Base-by-base conservation (phyloP, 2,329 filamentous ascomycete species). In the Colletotrichum sp. region DNA sequence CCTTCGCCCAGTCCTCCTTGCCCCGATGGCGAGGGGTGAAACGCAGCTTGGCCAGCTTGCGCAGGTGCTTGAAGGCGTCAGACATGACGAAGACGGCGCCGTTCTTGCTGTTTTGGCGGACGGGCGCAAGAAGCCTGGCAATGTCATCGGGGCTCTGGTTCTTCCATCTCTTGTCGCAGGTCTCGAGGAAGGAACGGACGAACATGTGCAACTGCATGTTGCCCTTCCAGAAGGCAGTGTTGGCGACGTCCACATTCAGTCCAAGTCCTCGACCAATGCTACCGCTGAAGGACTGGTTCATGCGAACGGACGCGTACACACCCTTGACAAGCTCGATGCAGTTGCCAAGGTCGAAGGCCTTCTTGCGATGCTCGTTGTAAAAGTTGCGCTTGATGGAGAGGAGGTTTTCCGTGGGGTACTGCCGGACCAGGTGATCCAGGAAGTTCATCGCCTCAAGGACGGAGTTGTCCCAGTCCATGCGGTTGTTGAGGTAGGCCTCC, bases 241-340 rank as follows among this genome's bases (percentile, higher is more conserved):
- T 98, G 72, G 96, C 94, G 34, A 98, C 94, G 80, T 99, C 96
- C 13, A 98, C 92, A 79, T 98, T 98, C 82, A 99, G 87, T 0
- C 94, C 92, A 8, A 98, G 88, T 10, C 91, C 91, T 30, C 91
- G 89, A 36, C 91, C 89, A 43, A 76, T 30, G 2, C 87, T 85
- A 72, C 77, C 79, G 76, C 79, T 83, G 80, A 83, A 86, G 76
- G 80, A 83, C 76, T 95, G 89, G 62, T 93, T 94, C 27, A 96
- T 90, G 56, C 96, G 92, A 67, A 98, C 93, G 0, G 96, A 96
- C 12, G 95, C 92, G 80, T 98, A 98, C 6, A 96, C 93, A 34
- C 97, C 97, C 82, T 98, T 98, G 86, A 95, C 93, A 1, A 95
- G 95, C 80, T 96, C 92, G 4, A 97, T 71, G 18, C 80, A 82